These are phyloP conservation scores for Periconia macrospinosa DNA, from an alignment of 2,329 filamentous ascomycete species.

Conservation along the genomic window DNA sequence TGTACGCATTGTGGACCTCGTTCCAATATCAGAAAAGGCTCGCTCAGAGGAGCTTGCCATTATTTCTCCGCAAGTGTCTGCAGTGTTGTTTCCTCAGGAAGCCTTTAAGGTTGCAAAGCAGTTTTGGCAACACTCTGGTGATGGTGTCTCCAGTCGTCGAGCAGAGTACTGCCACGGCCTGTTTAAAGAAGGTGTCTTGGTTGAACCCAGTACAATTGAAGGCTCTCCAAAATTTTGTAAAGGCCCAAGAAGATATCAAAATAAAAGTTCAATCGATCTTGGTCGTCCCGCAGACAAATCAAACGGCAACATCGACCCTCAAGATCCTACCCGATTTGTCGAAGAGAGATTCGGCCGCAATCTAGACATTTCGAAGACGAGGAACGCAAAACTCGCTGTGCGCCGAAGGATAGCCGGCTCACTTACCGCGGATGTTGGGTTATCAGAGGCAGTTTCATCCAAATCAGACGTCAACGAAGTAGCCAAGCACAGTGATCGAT, in stretches of 20 bases:
- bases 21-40: constrained; percentile 60
- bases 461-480: constrained; percentile 46
- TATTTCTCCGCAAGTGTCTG: constrained; percentile 49
- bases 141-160: constrained; percentile 86
- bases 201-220: constrained; percentile 49
- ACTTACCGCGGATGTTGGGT: constrained; percentile 70
- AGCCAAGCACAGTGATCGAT: constrained; percentile 62
- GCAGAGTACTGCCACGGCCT: constrained; percentile 85
- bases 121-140: constrained; percentile 96
- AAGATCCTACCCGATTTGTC: constrained; percentile 78
- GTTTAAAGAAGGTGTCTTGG: constrained; percentile 69
- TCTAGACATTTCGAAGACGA: constrained; percentile 75
- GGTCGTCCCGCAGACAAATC: constrained; percentile 13
- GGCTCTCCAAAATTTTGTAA: constrained; percentile 55
- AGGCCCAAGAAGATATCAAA: constrained; percentile 81
- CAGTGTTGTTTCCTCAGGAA: constrained; percentile 69
- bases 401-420: constrained; percentile 86
- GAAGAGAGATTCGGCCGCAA: constrained; percentile 95
- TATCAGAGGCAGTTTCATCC: constrained; percentile 60
- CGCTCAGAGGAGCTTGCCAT: constrained; percentile 50
- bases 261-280: constrained; percentile 56
- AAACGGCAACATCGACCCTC: constrained; percentile 44
- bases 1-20: constrained; percentile 64
- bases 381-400: constrained; percentile 83
- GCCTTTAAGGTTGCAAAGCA: constrained; percentile 78